Conservation (phyloP, 2,329 filamentous ascomycete species). For the Diaporthe citrichinensis region DNA sequence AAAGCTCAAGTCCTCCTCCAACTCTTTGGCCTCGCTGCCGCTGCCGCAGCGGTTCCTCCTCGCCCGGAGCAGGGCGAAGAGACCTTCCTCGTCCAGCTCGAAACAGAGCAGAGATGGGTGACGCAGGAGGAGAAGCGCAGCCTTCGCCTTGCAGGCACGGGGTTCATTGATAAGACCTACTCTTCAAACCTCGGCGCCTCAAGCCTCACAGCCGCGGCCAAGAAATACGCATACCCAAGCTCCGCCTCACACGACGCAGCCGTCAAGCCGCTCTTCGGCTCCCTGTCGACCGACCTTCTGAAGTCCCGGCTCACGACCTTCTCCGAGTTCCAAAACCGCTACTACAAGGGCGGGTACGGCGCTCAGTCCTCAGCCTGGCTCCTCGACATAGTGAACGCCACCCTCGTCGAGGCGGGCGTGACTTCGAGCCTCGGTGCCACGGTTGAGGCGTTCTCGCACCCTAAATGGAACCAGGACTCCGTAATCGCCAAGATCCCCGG, state of each 20-base stretch:
- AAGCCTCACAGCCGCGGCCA: constrained; percentile 11
- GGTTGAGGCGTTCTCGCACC: constrained; percentile 68
- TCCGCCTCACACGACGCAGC: not conserved
- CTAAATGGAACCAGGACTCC: constrained; percentile 78
- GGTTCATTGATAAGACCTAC: constrained; percentile 28
- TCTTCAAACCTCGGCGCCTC: constrained; percentile 6
- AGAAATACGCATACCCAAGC: constrained; percentile 12
- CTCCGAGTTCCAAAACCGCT: constrained; percentile 76
- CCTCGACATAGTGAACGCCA: constrained; percentile 73
- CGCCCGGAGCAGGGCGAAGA: constrained; percentile 7
- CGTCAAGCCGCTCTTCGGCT: constrained; percentile 14
- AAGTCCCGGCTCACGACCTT: constrained; percentile 68
- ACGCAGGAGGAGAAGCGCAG: constrained; percentile 26
- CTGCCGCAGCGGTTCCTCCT: not conserved
- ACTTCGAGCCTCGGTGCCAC: constrained; percentile 63
- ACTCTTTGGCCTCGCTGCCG: constrained; percentile 12
- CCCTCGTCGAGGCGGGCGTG: constrained; percentile 71
- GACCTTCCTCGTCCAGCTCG: constrained; percentile 29
- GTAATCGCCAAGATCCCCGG: constrained; percentile 86
- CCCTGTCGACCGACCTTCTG: constrained; percentile 14
- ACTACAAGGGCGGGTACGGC: constrained; percentile 76
- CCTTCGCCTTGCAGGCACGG: constrained; percentile 12
- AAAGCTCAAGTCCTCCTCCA: constrained; percentile 9
- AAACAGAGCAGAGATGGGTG: constrained; percentile 23
- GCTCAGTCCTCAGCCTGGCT: constrained; percentile 83